phyloP scores from a whole-genome alignment of 106 monocot genomes.

The Cymbidium sinense region DNA sequence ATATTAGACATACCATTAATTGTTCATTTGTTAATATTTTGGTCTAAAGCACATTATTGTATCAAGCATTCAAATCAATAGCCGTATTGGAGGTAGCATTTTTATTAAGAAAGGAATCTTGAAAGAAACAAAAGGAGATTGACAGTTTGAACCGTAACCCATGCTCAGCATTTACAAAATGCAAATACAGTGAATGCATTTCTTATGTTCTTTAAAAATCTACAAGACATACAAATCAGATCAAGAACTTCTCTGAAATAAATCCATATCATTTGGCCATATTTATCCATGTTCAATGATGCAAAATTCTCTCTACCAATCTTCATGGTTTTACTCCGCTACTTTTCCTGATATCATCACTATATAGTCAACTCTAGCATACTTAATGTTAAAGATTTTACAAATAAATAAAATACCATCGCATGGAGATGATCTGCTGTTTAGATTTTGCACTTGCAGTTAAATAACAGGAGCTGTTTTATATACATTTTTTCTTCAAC shows the following conservation, averaged over 20 bases:
- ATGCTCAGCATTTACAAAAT: neutral
- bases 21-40: neutral
- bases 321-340: neutral
- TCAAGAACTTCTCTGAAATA: neutral
- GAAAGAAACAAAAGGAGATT: neutral
- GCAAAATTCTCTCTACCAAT: neutral
- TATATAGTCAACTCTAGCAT: neutral
- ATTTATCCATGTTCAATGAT: neutral
- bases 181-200: neutral
- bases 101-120: neutral
- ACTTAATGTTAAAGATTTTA: neutral
- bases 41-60: neutral
- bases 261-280: neutral
- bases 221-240: neutral
- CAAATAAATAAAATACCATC: neutral
- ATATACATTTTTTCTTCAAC: neutral
- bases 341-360: neutral
- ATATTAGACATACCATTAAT: neutral
- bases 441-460: neutral
- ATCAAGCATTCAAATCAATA: neutral
- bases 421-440: neutral
- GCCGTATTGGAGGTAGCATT: neutral
- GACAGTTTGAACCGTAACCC: too few relatives aligned
- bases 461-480: neutral
- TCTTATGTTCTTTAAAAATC: constrained; percentile 1